Base-by-base conservation (phyloP, 2,329 filamentous ascomycete genomes). In the Scytalidium lignicola region DNA sequence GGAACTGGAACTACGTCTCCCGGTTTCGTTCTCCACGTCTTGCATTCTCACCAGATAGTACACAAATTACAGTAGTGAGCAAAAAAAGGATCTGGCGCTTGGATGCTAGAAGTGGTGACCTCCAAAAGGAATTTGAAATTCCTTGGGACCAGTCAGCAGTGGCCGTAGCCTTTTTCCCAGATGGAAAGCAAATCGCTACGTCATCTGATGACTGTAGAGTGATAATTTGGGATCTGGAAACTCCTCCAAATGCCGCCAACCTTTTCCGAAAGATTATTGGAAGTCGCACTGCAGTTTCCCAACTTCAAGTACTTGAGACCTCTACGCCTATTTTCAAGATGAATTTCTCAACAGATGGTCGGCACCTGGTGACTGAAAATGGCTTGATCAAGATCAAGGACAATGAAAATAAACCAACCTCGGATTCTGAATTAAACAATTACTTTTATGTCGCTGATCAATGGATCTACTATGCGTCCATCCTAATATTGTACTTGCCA, bases 381-480 rank as follows among this genome's bases (percentile, higher is more conserved):
- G 48, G 53, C 45, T 41, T 43, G 8, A 43, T 54, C 43, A 47
- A 51, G 44, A 49, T 56, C 29, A 29, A 50, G 46, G 52, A 42
- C 41, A 22, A 42, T 47, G 37, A 29, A 46, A 21, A 49, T 51
- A 46, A 1, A 5, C 47, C 50, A 50, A 53, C 23, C 43, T n/a
- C 37, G 43, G 46, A 42, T 40, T 51, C 44, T 37, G 43, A 54
- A 20, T 50, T 44, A 55, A 23, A 53, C 48, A 32, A 39, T 51
- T n/a, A n/a, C n/a, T 45, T 57, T 39, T 21, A 17, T 41, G 50
- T 53, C n/a, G 39, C 19, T 20, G 41, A 56, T 42, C 28, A 52
- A 32, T 57, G 51, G 51, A 54, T 57, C 52, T 50, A 26, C 41
- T 57, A 54, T 54, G 48, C 48, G 44, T 45, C 15, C 6, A 22